These are phyloP conservation scores for Arthroderma sp. DNA, from an alignment of 2,329 filamentous ascomycete species.

Conservation along the genomic window DNA sequence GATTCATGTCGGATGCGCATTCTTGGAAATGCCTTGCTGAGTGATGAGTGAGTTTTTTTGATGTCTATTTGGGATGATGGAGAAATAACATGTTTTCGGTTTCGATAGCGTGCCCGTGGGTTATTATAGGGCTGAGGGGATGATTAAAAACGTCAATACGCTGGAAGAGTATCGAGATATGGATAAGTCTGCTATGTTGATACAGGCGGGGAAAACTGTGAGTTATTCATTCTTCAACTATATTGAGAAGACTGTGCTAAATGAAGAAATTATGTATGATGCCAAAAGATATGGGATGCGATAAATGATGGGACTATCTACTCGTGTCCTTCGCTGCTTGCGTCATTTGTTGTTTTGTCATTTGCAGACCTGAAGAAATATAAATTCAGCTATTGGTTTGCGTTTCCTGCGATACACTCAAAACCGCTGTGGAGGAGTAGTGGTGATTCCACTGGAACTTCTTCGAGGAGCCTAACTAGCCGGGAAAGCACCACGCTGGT, in stretches of 20 bases:
- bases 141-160: slow-evolving; percentile 92
- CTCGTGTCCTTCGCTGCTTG: slow-evolving; percentile 79
- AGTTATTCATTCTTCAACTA: slow-evolving; percentile 11
- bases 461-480: slow-evolving; percentile 38
- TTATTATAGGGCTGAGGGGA: slow-evolving; percentile 74
- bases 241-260: neutral
- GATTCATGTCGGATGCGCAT: slow-evolving; percentile 83
- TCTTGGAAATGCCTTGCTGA: slow-evolving; percentile 71
- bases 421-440: slow-evolving; percentile 61
- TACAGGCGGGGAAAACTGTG: slow-evolving; percentile 66
- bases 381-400: slow-evolving; percentile 96
- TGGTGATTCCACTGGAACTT: neutral
- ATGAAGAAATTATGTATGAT: neutral
- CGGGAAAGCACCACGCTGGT: slow-evolving; percentile 67
- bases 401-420: slow-evolving; percentile 84
- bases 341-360: slow-evolving; percentile 77
- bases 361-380: slow-evolving; percentile 97
- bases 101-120: slow-evolving; percentile 49
- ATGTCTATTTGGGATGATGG: no score
- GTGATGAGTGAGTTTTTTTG: slow-evolving; percentile 52
- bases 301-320: slow-evolving; percentile 95
- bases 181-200: slow-evolving; percentile 66
- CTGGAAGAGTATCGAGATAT: slow-evolving; percentile 80
- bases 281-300: slow-evolving; percentile 79
- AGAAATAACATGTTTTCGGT: slow-evolving; percentile 7